phyloP scores from a whole-genome alignment of 441 rosid genomes.

The Eugenia klotzschiana region DNA sequence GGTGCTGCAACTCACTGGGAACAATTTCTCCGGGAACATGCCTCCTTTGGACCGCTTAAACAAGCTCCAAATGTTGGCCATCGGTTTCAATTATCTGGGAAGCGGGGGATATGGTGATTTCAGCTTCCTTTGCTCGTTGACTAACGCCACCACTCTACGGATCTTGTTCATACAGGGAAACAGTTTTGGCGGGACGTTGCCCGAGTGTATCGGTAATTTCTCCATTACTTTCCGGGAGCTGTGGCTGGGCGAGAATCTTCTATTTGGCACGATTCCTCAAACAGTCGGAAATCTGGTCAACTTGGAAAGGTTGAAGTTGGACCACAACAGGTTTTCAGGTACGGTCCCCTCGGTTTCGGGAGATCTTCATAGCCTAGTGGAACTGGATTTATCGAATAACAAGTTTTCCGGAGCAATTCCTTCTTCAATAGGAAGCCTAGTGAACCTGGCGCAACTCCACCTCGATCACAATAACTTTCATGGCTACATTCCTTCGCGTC shows the following conservation, averaged over 20 bases:
- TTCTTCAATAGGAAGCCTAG: no score
- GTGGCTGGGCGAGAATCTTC: background rate
- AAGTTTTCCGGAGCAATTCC: no score
- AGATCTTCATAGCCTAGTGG: no score
- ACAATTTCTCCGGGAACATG: constrained; percentile 1
- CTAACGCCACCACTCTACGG: background rate
- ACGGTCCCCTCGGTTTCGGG: no score
- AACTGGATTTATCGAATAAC: no score
- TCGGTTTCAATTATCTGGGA: background rate
- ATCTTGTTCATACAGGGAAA: background rate
- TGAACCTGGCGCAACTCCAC: no score
- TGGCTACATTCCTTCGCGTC: no score
- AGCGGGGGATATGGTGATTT: background rate
- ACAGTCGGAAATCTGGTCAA: no score
- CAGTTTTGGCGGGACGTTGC: background rate
- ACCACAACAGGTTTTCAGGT: no score
- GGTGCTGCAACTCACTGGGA: background rate
- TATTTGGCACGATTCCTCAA: constrained; percentile 4
- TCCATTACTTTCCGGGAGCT: background rate
- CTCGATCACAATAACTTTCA: no score
- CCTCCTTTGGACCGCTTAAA: background rate
- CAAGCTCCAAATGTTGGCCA: background rate
- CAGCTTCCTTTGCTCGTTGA: constrained; percentile 3
- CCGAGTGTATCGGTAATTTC: background rate
- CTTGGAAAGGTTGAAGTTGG: no score